These are phyloP conservation scores for Eleusine indica DNA, from an alignment of 176 grass and related monocot genomes.

Conservation along the genomic window DNA sequence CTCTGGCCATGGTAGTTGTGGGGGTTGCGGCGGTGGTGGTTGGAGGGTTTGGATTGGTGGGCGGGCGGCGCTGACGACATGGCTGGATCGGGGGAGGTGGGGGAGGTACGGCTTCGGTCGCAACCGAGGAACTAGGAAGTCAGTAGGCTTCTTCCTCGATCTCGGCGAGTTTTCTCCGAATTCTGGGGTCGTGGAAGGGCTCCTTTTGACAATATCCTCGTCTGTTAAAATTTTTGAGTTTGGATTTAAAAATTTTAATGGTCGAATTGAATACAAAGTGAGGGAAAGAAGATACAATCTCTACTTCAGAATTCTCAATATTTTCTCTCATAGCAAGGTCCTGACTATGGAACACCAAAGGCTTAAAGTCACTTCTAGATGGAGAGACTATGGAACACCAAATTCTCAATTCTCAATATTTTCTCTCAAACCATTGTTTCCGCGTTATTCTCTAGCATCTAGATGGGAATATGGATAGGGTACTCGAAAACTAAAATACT, in stretches of 20 bases:
- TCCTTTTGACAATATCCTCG: neutral
- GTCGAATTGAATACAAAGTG: neutral
- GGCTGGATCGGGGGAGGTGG: constrained; percentile 51
- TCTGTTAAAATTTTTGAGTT: neutral
- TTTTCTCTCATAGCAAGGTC: neutral
- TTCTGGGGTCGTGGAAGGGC: neutral
- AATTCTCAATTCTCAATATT: no score
- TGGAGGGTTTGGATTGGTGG: constrained; percentile 41
- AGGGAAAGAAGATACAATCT: neutral
- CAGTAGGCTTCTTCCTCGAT: constrained; percentile 19
- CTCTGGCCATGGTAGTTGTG: constrained; percentile 41
- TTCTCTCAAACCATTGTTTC: neutral
- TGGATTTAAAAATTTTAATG: neutral
- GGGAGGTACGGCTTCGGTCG: constrained; percentile 14
- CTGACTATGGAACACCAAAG: neutral
- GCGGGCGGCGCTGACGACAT: constrained; percentile 52
- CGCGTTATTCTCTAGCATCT: no score
- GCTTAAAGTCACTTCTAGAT: neutral
- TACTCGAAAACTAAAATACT: no score
- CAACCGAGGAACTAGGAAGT: constrained; percentile 6
- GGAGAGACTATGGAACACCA: no score
- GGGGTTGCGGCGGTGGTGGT: constrained; percentile 40
- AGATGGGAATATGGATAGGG: no score
- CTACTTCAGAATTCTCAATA: neutral
- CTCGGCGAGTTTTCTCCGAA: neutral